These are phyloP conservation scores for Rhododendron kiyosumense DNA, from an alignment of 148 eudicot genomes.

Conservation along the genomic window DNA sequence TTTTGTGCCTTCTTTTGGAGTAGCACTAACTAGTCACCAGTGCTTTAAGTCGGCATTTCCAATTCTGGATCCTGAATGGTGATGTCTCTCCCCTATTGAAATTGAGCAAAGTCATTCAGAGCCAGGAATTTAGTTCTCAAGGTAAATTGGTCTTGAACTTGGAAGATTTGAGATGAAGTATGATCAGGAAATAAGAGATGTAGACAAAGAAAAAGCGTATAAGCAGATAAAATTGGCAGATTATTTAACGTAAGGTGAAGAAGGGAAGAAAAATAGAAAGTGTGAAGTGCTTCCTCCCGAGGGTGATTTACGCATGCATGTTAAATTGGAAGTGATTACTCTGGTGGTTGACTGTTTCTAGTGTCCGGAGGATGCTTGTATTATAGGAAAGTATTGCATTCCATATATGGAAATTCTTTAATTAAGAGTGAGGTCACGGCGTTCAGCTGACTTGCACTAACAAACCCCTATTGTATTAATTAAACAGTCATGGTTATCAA, in stretches of 20 bases:
- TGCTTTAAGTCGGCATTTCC: neutral
- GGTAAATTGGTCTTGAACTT: neutral
- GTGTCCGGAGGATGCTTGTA: neutral
- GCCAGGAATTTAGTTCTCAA: neutral
- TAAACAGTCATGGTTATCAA: neutral
- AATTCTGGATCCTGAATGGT: neutral
- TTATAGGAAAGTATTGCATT: neutral
- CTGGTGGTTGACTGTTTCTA: neutral
- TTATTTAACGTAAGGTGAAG: neutral
- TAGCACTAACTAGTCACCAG: neutral
- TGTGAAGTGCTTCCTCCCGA: neutral
- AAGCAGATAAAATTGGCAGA: neutral
- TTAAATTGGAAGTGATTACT: neutral
- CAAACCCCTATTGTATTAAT: no score
- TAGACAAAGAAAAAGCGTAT: neutral
- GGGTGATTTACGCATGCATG: neutral
- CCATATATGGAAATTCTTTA: neutral
- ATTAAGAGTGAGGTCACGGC: neutral
- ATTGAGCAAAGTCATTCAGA: neutral
- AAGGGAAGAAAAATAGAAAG: neutral
- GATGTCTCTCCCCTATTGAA: neutral
- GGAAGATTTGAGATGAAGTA: constrained; percentile 3
- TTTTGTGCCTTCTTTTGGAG: neutral
- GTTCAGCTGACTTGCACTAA: no score
- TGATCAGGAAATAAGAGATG: neutral